Conservation (phyloP, 1,284 basidiomycete species). For the Inonotus obliquus region DNA sequence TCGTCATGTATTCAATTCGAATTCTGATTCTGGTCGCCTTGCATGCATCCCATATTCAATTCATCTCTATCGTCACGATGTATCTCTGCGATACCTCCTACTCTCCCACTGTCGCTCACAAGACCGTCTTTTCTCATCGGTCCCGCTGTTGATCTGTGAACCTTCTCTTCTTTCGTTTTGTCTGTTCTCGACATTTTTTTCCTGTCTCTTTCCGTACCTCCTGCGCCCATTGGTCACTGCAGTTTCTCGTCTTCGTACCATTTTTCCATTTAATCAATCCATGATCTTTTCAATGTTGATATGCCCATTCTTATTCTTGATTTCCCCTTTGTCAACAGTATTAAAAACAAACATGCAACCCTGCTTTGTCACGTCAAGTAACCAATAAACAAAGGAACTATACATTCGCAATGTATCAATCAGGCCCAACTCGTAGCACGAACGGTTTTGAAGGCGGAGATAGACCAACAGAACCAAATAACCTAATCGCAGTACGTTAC, state of each 20-base stretch:
- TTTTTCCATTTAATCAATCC: neutral
- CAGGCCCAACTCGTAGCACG: too few species aligned
- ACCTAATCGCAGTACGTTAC: neutral
- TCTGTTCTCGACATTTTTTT: neutral
- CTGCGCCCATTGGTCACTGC: neutral
- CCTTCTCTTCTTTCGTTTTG: neutral
- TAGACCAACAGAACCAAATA: neutral
- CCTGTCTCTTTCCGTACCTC: neutral
- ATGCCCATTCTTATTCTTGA: neutral
- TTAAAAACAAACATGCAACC: too few species aligned
- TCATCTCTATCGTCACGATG: neutral
- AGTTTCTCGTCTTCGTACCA: neutral
- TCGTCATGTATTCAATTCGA: neutral
- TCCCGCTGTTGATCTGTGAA: neutral
- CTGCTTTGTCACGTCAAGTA: neutral
- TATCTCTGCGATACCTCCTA: slow-evolving; percentile 6
- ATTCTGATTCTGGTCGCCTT: neutral
- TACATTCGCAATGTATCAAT: too few species aligned
- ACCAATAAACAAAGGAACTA: too few species aligned
- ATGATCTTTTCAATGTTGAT: slow-evolving; percentile 4
- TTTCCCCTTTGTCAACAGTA: too few species aligned
- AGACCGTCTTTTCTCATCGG: neutral
- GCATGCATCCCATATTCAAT: neutral
- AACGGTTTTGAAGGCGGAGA: too few species aligned
- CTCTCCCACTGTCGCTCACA: neutral